Evolutionary conservation across 2,329 filamentous ascomycete genomes (phyloP), one percentile per base, ranked within the genome.

Genomic region (Nemania serpens): DNA sequence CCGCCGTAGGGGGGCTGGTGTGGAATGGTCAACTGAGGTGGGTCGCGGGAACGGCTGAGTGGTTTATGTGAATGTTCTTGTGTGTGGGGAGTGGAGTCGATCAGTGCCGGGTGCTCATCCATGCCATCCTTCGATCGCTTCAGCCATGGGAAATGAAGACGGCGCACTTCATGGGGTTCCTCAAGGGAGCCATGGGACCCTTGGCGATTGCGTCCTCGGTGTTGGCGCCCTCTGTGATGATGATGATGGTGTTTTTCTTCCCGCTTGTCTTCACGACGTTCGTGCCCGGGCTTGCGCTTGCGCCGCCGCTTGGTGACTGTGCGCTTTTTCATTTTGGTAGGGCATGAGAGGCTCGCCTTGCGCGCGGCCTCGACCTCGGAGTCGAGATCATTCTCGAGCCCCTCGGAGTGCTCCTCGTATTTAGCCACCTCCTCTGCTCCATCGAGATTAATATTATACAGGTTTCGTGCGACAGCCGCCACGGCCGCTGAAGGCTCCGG

Each of bases 401-500:
- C 72, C 15, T 70, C 67, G 34, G 66, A 69, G 4, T 69, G 61
- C 17, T 68, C 69, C 20, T 73, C 69, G 25, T 73, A 69, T 62
- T 79, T 74, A 5, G 74, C 75, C 15, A 77, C 78, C 0, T 78
- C 76, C 25, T 75, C 55, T 22, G 75, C 76, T 50, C 75, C 66
- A 49, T 68, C 66, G 12, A 70, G 61, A 55, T 71, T 68, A 56
- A 74, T 64, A 41, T 78, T 75, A 36, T 81, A 74, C 50, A 86
- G 75, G 68, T 84, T 81, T 36, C 77, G 75, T 52, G 81, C 80
- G 2, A 80, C 82, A n/a, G 83, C 83, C 1, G 76, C 77, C 1
- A 83, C 84, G 0, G 84, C 84, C 1, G 84, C 81, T 34, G 83
- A 85, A 5, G 81, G 79, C 47, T 75, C 76, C 0, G 79, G 75